Base-by-base conservation (phyloP, 202 grass and related monocot genomes). In the Zoysia matrella region DNA sequence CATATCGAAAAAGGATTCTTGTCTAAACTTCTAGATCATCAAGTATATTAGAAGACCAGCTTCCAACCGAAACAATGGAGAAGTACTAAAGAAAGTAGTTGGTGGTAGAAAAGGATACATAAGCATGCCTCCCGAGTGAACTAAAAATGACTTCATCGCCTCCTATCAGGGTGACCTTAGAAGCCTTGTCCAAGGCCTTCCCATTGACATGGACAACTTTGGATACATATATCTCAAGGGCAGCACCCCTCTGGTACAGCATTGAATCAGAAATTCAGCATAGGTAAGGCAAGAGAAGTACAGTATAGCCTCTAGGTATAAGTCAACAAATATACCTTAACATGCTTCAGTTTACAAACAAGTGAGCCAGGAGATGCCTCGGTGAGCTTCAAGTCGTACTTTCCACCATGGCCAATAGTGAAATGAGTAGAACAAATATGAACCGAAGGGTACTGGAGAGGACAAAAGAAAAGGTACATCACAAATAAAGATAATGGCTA, bases 91-190 rank as follows among this genome's bases (percentile, higher is more conserved):
- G 8, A 69, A 62, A 73, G 46, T 54, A 77, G 51, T 52, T 66
- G 56, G 42, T 54, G 46, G 46, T 15, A 83, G 43, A 66, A 65
- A 93, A 91, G 89, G 92, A 98, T 98, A 95, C 96, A 78, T 95
- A 98, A 87, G 91, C 82, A 83, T 95, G 92, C 18, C 78, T 91
- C 69, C 91, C 85, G 69, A 88, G 60, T 60, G 84, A 90, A 89
- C 74, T 83, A 74, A 98, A 98, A 85, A 84, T 65, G 78, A 98
- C 89, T 88, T 98, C 96, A 87, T 98, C 96, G 16, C 96, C 96
- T 79, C 90, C 90, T 44, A 40, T 51, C 70, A 98, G 84, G 53
- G 86, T 88, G 80, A 91, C 83, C 87, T 88, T 89, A 13, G 89
- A 72, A 86, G 87, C 44, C 86, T 93, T 95, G 76, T 95, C 92